Conservation (phyloP, 1,139 yeast species). For the Diutina mesorugosa region DNA sequence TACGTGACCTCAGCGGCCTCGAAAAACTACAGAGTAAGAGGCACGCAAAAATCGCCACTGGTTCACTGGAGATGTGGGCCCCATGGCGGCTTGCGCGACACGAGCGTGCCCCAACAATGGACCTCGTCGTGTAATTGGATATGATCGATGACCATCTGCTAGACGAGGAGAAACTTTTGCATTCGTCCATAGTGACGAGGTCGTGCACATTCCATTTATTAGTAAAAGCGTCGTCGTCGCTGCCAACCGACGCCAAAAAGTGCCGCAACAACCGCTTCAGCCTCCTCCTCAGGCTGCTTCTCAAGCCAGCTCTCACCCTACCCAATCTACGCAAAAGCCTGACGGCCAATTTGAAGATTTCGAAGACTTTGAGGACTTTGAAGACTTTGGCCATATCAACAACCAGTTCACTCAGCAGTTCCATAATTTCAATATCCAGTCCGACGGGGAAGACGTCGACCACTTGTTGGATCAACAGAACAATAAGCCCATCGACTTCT, state of each 20-base stretch:
- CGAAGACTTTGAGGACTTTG: constrained; percentile 1
- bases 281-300: neutral
- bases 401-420: neutral
- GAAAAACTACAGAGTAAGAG: too few species aligned
- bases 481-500: constrained; percentile 2
- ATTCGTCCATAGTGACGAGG: too few species aligned
- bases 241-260: constrained; percentile 4
- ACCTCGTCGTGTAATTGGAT: too few species aligned
- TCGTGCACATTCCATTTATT: too few species aligned
- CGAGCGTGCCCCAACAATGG: too few species aligned
- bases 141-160: too few species aligned
- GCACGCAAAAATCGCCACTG: too few species aligned
- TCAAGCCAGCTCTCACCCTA: neutral
- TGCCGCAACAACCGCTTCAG: neutral
- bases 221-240: too few species aligned
- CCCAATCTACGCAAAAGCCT: neutral
- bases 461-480: neutral
- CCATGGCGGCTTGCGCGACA: too few species aligned
- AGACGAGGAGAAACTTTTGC: too few species aligned
- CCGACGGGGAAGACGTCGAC: constrained; percentile 1
- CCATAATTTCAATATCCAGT: neutral
- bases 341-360: neutral
- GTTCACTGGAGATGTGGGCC: too few species aligned
- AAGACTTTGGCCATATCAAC: neutral
- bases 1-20: too few species aligned